Evolutionary conservation across 78 protist species (phyloP).

Genomic region (Isochrysis galbana): DNA sequence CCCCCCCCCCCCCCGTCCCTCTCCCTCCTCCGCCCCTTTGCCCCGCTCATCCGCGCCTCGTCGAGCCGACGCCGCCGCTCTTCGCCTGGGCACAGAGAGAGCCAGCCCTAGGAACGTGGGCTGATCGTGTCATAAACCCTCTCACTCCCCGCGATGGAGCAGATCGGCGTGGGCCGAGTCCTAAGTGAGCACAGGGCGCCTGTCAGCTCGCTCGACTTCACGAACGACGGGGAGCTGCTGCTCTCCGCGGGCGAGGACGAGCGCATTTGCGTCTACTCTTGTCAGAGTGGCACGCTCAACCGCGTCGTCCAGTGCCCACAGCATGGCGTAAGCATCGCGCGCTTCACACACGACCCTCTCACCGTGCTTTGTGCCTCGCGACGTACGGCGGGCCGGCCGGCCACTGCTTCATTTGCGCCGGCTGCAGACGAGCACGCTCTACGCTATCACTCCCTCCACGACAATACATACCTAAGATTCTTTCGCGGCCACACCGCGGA

Average conservation of each 20-base stretch:
- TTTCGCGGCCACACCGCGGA: slow-evolving; percentile 17
- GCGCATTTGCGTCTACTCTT: neutral
- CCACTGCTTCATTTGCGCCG: neutral
- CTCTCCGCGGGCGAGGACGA: neutral
- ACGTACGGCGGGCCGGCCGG: neutral
- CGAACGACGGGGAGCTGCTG: neutral
- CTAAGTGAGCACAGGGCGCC: neutral
- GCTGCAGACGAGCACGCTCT: neutral
- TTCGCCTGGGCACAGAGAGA: too few relatives aligned
- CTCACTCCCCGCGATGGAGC: too few relatives aligned
- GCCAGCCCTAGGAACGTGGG: too few relatives aligned
- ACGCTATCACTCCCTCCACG: slow-evolving; percentile 40
- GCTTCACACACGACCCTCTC: slow-evolving; percentile 22
- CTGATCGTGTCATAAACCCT: too few relatives aligned
- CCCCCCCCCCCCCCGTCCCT: too few relatives aligned
- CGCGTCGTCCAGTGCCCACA: neutral
- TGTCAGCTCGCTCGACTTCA: neutral
- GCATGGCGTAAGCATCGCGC: slow-evolving; percentile 17
- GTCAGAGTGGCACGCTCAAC: neutral
- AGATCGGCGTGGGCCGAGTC: neutral
- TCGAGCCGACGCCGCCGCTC: too few relatives aligned
- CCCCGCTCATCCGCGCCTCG: too few relatives aligned
- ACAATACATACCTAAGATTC: slow-evolving; percentile 30
- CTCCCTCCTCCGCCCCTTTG: too few relatives aligned
- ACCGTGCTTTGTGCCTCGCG: slow-evolving; percentile 20